phyloP scores from a whole-genome alignment of 306 rosid genomes.

The Pachyrhizus erosus region DNA sequence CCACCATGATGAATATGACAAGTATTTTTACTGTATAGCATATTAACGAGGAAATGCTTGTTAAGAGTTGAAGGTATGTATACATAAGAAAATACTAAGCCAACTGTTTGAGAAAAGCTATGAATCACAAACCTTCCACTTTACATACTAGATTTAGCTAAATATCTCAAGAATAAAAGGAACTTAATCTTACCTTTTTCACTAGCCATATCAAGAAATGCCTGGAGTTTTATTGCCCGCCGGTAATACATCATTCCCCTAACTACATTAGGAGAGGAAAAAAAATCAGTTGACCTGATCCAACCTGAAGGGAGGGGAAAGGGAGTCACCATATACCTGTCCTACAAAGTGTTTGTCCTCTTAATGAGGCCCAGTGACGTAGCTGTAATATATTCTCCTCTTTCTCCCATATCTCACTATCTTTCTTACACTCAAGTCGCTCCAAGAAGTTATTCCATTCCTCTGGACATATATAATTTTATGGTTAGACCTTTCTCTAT shows the following conservation, averaged over 20 bases:
- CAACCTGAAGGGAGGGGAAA: slow-evolving; percentile 20
- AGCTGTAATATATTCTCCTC: slow-evolving; percentile 89
- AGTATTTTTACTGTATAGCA: slow-evolving; percentile 6
- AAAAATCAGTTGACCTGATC: slow-evolving; percentile 33
- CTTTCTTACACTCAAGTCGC: slow-evolving; percentile 83
- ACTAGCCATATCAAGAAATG: slow-evolving; percentile 96
- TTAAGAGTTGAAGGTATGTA: slow-evolving; percentile 16
- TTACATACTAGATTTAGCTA: slow-evolving; percentile 9
- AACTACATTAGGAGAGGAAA: slow-evolving; percentile 60
- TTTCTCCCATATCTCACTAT: slow-evolving; percentile 85
- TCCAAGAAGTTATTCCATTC: slow-evolving; percentile 99
- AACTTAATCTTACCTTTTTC: slow-evolving; percentile 65
- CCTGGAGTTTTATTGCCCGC: slow-evolving; percentile 96
- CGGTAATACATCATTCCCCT: slow-evolving; percentile 99
- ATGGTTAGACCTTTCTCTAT: slow-evolving; percentile 9
- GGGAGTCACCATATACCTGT: slow-evolving; percentile 68
- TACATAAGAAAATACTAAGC: slow-evolving; percentile 20
- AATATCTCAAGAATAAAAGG: slow-evolving; percentile 37
- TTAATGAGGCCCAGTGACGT: slow-evolving; percentile 95
- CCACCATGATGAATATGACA: slow-evolving; percentile 26
- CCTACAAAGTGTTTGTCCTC: slow-evolving; percentile 96
- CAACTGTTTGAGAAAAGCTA: slow-evolving; percentile 26
- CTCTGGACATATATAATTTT: too few species aligned
- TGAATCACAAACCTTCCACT: slow-evolving; percentile 25
- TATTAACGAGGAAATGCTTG: slow-evolving; percentile 12